Evolutionary conservation across 495 filamentous ascomycete species (phyloP), one percentile per base, ranked within the genome.

Genomic region (Geopyxis carbonaria): DNA sequence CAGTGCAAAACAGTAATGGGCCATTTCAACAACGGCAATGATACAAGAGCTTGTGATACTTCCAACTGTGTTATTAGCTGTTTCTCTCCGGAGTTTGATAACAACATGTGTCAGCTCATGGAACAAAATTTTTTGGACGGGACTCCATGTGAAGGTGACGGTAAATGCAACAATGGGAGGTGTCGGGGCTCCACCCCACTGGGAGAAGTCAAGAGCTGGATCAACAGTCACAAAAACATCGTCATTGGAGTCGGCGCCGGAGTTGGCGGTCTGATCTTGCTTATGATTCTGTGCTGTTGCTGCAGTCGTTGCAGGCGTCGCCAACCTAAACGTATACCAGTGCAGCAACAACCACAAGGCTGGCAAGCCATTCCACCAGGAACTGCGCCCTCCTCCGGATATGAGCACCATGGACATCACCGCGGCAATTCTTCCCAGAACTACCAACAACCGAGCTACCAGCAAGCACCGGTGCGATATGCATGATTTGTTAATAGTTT

Each of bases 61-160:
- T 65, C 63, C 35, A 76, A 73, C 23, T 97, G 89, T 58, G 64
- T 63, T 35, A 60, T 95, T 16, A 73, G 72, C 22, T 95, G 87
- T 60, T 68, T 70, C 6, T 78, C 78, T 4, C 72, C 78, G n/a
- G 56, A 70, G 34, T 70, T 86, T 39, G 72, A 72, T 1, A 48
- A 59, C 8, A 66, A 66, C 51, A 66, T 64, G 27, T 93, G 75
- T 57, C 78, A 73, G 55, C 64, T 66, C 21, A 76, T 89, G 64
- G 72, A 81, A 50, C 84, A 93, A 58, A 87, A 92, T 57, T 95
- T 91, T 62, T 65, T 97, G 27, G 91, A 97, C 54, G 89, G 89
- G 9, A 95, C 89, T 5, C 65, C 73, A 2, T 97, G 89, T 57
- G 69, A 75, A 35, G 75, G 81, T 16, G 81, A 82, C 39, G 89